Evolutionary conservation across 2,329 filamentous ascomycete genomes (phyloP).

Genomic region (Didymella keratinophila): DNA sequence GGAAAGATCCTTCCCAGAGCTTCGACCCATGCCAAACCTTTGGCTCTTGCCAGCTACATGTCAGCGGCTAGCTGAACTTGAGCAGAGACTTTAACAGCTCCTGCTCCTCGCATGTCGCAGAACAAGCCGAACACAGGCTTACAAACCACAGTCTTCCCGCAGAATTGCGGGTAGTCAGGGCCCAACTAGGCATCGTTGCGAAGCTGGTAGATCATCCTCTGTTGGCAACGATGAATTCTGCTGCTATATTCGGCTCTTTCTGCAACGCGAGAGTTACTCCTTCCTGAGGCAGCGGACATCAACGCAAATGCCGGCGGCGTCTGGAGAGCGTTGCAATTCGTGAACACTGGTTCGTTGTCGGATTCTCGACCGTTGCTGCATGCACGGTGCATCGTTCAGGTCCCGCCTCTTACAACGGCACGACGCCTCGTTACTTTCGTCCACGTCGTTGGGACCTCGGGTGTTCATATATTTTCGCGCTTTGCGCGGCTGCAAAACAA

Average conservation of each 20-base stretch:
- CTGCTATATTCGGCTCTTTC: too few relatives aligned
- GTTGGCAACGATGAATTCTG: too few relatives aligned
- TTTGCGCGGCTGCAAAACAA: conserved; percentile 41
- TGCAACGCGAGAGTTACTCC: too few relatives aligned
- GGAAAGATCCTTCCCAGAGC: background rate
- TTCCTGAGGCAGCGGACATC: conserved; percentile 6
- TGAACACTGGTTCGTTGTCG: conserved; percentile 44
- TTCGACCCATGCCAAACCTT: background rate
- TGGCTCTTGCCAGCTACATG: background rate
- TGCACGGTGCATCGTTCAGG: conserved; percentile 28
- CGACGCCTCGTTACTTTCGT: conserved; percentile 23
- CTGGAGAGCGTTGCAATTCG: background rate
- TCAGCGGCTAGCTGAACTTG: conserved; percentile 1
- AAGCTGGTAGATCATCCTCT: too few relatives aligned
- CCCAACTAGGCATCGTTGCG: too few relatives aligned
- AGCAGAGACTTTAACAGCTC: too few relatives aligned
- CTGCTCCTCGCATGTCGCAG: too few relatives aligned
- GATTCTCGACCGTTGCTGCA: conserved; percentile 19
- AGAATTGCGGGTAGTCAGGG: too few relatives aligned
- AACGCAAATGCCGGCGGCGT: conserved; percentile 9
- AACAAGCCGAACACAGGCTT: too few relatives aligned
- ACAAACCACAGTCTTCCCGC: too few relatives aligned
- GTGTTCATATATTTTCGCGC: conserved; percentile 30
- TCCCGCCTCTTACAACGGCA: conserved; percentile 34
- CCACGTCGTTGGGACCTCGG: conserved; percentile 9